Percentiles rank a stretch among this genome's conserved stretches.
Conservation (phyloP, 2,329 filamentous ascomycete genomes). For the Ophiocordyceps camponoti-leonardi region DNA sequence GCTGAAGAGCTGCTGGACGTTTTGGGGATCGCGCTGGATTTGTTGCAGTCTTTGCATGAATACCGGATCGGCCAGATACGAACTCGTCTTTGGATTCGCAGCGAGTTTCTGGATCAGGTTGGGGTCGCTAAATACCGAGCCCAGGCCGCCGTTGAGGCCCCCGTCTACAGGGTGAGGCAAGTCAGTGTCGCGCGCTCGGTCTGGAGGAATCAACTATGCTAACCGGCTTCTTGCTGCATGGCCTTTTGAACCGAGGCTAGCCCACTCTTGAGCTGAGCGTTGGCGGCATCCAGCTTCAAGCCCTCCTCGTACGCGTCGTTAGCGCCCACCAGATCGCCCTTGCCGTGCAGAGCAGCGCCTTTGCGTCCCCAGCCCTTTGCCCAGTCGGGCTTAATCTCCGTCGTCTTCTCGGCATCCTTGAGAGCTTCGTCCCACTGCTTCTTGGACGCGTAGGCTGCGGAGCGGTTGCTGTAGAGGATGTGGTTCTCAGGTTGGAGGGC, state of each 20-base stretch:
- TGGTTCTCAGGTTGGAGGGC: slow-evolving; percentile 77
- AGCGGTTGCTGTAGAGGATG: slow-evolving; percentile 95
- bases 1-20: slow-evolving; percentile 62
- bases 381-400: slow-evolving; percentile 93
- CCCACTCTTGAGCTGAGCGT: slow-evolving; percentile 83
- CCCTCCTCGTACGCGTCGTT: slow-evolving; percentile 86
- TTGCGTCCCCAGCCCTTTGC: slow-evolving; percentile 92
- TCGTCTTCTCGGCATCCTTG: slow-evolving; percentile 83
- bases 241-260: slow-evolving; percentile 73
- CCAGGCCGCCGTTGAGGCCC: slow-evolving; percentile 62
- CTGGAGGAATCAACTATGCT: not conserved
- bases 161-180: slow-evolving; percentile 13
- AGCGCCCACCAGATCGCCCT: slow-evolving; percentile 69
- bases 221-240: slow-evolving; percentile 44
- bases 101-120: slow-evolving; percentile 81
- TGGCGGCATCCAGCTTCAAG: slow-evolving; percentile 80
- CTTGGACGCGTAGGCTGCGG: slow-evolving; percentile 73
- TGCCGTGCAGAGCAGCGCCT: slow-evolving; percentile 76
- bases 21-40: slow-evolving; percentile 65
- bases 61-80: slow-evolving; percentile 58
- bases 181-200: not conserved
- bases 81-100: slow-evolving; percentile 80
- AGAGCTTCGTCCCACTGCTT: slow-evolving; percentile 74
- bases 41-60: slow-evolving; percentile 87
- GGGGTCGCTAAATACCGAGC: slow-evolving; percentile 87